phyloP scores from a whole-genome alignment of 2,329 filamentous ascomycete genomes.

The Diaporthe destruens region DNA sequence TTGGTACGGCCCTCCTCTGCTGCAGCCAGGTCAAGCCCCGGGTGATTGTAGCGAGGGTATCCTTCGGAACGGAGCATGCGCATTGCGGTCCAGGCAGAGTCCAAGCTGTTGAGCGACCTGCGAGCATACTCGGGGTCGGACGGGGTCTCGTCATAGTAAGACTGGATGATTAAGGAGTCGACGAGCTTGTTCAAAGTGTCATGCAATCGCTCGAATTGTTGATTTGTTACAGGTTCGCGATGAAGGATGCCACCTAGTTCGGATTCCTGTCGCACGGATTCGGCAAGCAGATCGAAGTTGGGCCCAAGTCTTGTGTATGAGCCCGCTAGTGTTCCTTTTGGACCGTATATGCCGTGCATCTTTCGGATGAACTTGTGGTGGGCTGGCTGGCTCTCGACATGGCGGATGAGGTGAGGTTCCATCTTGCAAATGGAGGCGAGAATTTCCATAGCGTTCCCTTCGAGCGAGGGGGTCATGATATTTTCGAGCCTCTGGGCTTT shows the following conservation, averaged over 20 bases:
- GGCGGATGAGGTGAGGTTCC: constrained; percentile 35
- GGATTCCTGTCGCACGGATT: constrained; percentile 23
- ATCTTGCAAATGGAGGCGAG: constrained; percentile 43
- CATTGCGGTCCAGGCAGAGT: constrained; percentile 50
- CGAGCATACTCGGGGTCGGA: constrained; percentile 43
- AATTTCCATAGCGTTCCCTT: constrained; percentile 34
- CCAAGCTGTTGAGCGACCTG: constrained; percentile 45
- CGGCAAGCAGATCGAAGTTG: constrained; percentile 29
- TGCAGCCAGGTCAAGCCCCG: constrained; percentile 42
- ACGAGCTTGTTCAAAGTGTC: constrained; percentile 48
- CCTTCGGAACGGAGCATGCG: constrained; percentile 51
- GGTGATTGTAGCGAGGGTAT: constrained; percentile 50
- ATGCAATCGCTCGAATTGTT: constrained; percentile 43
- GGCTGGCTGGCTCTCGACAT: constrained; percentile 25
- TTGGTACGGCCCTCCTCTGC: constrained; percentile 44
- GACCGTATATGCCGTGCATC: constrained; percentile 36
- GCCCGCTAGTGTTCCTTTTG: background rate
- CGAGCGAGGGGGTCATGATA: constrained; percentile 10
- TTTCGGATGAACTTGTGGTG: constrained; percentile 27
- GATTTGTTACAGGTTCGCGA: constrained; percentile 44
- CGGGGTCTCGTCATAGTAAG: constrained; percentile 45
- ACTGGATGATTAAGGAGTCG: constrained; percentile 49
- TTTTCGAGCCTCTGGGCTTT: background rate
- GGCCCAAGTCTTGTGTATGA: background rate
- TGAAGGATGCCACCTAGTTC: constrained; percentile 18